Evolutionary conservation across 192 early-diverging fungal species (phyloP).

Genomic region (Phlyctochytrium planicorne): DNA sequence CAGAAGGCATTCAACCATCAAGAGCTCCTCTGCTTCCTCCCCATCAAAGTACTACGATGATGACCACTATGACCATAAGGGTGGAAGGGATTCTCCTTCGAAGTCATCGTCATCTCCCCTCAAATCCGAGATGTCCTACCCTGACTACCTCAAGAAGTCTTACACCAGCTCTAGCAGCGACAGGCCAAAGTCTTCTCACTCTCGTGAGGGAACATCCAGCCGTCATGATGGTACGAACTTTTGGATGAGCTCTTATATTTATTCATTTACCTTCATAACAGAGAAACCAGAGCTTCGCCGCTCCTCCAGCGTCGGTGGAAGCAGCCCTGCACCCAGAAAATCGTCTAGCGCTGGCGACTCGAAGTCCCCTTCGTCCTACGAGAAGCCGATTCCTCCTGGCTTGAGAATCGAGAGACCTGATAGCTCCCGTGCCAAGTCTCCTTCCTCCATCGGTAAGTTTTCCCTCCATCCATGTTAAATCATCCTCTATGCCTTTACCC

Average conservation of each 20-base stretch:
- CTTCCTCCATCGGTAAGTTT: neutral
- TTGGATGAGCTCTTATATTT: neutral
- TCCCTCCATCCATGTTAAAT: neutral
- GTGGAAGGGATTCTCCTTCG: neutral
- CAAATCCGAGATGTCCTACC: neutral
- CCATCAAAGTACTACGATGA: neutral
- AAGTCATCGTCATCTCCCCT: neutral
- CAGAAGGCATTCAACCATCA: neutral
- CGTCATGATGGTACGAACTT: neutral
- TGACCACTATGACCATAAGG: neutral
- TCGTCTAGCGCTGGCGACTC: neutral
- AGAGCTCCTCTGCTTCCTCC: neutral
- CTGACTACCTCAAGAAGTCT: slow-evolving; percentile 5
- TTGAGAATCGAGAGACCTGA: neutral
- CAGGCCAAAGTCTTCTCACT: neutral
- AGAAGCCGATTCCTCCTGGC: neutral
- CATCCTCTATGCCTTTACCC: neutral
- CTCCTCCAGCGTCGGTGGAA: slow-evolving; percentile 3
- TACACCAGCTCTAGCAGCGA: too few species aligned
- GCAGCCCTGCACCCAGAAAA: neutral
- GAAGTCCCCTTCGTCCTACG: neutral
- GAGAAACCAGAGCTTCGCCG: slow-evolving; percentile 3
- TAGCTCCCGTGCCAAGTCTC: neutral
- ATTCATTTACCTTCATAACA: neutral
- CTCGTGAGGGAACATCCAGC: neutral